Base-by-base conservation (phyloP, 257 asterid species). In the Asclepias syriaca region DNA sequence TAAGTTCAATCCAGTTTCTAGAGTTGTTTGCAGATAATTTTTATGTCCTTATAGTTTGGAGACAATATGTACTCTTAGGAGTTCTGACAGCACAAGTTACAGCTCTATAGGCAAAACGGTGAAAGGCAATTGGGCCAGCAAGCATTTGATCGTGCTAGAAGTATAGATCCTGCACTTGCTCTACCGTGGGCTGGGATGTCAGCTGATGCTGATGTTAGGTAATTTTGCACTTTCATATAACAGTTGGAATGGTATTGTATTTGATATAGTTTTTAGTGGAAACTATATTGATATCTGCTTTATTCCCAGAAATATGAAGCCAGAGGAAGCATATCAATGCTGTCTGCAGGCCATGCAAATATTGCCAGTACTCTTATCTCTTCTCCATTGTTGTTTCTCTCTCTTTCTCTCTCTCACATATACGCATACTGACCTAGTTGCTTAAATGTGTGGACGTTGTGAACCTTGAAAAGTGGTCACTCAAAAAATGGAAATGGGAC, bases 111-210 rank as follows among this genome's bases (percentile, higher is more conserved):
- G 80, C 72, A 73, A 77, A 93, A 79, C 77, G 97, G 88, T 58
- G 70, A 89, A 86, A 81, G 74, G 70, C 87, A 84, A 77, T 76
- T 90, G 81, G 98, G 97, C n/a, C 97, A 88, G 79, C 92, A 80
- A 82, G 96, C 99, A 76, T 91, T 94, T 83, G 98, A 94, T 82
- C 92, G 85, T 77, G 98, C 99, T 64, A 88, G 99, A 85, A 95
- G 99, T 80, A 95, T 95, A 81, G 99, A 95, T 81, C 99, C 98
- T 72, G 85, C 96, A 55, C 97, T 95, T 81, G 90, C 97, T 68
- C 77, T 95, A 79, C 97, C 99, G 21, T 95, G 99, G 98, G 97
- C 98, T 68, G 98, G 99, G 82, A 95, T 95, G 98, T 85, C 99
- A 37, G 99, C 99, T 69, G 99, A 95, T 91, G 93, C 93, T 54